These are phyloP conservation scores for Monosporascus sp. DNA, from an alignment of 2,329 filamentous ascomycete species.

Conservation along the genomic window DNA sequence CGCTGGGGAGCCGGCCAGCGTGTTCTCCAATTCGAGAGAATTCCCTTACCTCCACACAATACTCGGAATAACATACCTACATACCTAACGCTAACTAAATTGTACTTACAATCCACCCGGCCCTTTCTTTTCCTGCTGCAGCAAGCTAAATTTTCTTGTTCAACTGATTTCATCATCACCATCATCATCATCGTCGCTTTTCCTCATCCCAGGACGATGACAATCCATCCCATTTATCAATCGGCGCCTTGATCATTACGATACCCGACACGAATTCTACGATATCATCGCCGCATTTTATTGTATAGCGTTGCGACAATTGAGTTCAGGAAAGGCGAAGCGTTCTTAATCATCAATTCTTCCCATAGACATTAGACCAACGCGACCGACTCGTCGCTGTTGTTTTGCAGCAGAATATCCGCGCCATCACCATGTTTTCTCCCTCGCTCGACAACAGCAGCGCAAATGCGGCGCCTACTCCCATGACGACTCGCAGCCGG, in stretches of 20 bases:
- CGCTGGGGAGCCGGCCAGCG: too few species aligned
- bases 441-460: slow-evolving; percentile 46
- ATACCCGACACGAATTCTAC: not conserved
- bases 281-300: not conserved
- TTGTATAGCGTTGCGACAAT: too few species aligned
- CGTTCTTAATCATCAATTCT: slow-evolving; percentile 5
- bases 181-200: not conserved
- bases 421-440: slow-evolving; percentile 50
- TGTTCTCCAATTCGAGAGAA: too few species aligned
- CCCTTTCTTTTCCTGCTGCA: not conserved
- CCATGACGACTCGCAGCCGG: slow-evolving; percentile 54
- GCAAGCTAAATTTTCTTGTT: not conserved
- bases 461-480: slow-evolving; percentile 29
- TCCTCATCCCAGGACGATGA: slow-evolving; percentile 15
- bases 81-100: not conserved
- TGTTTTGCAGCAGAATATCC: not conserved
- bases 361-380: not conserved
- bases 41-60: not conserved
- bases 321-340: not conserved
- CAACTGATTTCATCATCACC: not conserved
- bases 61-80: not conserved
- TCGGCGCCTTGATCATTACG: slow-evolving; percentile 20
- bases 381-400: not conserved
- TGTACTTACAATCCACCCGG: not conserved
- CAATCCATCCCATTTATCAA: slow-evolving; percentile 12